Conservation (phyloP, 208 protist species). For the Leishmania arabica region DNA sequence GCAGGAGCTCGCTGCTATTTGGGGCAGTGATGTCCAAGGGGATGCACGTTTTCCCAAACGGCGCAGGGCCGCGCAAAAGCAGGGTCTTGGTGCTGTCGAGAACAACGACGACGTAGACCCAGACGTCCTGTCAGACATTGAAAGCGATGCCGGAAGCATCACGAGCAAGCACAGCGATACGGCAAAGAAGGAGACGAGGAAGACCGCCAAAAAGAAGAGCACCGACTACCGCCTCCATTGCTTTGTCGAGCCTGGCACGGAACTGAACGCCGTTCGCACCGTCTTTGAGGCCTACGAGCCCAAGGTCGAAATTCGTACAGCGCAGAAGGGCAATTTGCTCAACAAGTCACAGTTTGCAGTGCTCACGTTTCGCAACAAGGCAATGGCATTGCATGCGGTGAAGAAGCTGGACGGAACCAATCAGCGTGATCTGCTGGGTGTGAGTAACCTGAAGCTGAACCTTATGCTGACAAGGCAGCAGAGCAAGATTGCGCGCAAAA, state of each 20-base stretch:
- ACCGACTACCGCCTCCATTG: conserved; percentile 82
- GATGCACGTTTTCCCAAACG: conserved; percentile 72
- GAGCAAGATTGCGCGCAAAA: conserved; percentile 59
- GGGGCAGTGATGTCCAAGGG: conserved; percentile 80
- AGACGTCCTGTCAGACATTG: conserved; percentile 47
- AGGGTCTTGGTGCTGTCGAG: conserved; percentile 10
- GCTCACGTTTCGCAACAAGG: conserved; percentile 90
- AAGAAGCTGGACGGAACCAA: conserved; percentile 80
- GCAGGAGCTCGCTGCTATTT: conserved; percentile 86
- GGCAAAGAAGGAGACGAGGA: conserved; percentile 35
- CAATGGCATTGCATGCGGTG: conserved; percentile 81
- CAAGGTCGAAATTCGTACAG: conserved; percentile 75
- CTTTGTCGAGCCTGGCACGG: conserved; percentile 89
- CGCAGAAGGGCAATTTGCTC: conserved; percentile 87
- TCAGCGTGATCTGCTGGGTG: conserved; percentile 78
- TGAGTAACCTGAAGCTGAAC: conserved; percentile 67
- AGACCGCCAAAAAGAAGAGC: conserved; percentile 24
- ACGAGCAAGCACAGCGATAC: conserved; percentile 30
- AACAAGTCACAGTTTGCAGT: conserved; percentile 91
- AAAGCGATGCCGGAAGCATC: conserved; percentile 42
- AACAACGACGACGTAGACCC: conserved; percentile 36
- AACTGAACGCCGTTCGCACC: conserved; percentile 77
- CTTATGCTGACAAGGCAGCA: conserved; percentile 84
- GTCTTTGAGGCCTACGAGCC: conserved; percentile 88
- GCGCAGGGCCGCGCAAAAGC: conserved; percentile 42